These are phyloP conservation scores for Mycena rebaudengoi DNA, from an alignment of 768 basidiomycete species.

Conservation along the genomic window DNA sequence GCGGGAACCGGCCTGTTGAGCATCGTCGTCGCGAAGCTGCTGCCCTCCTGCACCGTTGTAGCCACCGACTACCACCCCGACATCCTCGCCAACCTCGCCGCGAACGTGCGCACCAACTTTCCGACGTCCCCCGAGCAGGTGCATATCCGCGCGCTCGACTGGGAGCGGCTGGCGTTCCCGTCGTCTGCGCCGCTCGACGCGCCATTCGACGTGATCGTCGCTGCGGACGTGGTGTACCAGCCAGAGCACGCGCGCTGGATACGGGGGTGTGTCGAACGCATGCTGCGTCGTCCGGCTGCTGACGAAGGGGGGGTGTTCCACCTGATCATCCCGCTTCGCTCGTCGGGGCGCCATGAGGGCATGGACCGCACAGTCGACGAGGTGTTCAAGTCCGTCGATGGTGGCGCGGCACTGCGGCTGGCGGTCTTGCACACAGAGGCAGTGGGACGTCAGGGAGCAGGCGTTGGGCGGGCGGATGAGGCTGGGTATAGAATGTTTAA, in stretches of 20 bases:
- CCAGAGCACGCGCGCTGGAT: conserved; percentile 77
- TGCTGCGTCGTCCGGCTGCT: conserved; percentile 48
- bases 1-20: conserved; percentile 88
- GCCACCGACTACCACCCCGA: conserved; percentile 84
- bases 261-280: conserved; percentile 61
- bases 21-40: conserved; percentile 64
- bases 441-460: conserved; percentile 52
- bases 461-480: conserved; percentile 76
- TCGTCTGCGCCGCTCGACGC: conserved; percentile 32
- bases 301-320: conserved; percentile 64
- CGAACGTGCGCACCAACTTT: conserved; percentile 68
- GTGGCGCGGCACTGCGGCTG: conserved; percentile 38
- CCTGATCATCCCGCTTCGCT: conserved; percentile 76
- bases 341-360: conserved; percentile 68
- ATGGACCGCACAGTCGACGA: conserved; percentile 64
- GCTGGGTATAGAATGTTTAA: conserved; percentile 72
- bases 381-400: conserved; percentile 50
- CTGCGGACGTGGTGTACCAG: conserved; percentile 84
- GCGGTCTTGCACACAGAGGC: conserved; percentile 57
- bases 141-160: conserved; percentile 64
- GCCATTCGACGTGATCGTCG: conserved; percentile 76
- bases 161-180: conserved; percentile 57
- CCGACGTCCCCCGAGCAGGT: conserved; percentile 22
- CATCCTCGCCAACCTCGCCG: conserved; percentile 73
- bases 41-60: conserved; percentile 50